Evolutionary conservation across 2,329 filamentous ascomycete species (phyloP), one percentile per base, ranked within the genome.

Genomic region (Neofusicoccum sp.): DNA sequence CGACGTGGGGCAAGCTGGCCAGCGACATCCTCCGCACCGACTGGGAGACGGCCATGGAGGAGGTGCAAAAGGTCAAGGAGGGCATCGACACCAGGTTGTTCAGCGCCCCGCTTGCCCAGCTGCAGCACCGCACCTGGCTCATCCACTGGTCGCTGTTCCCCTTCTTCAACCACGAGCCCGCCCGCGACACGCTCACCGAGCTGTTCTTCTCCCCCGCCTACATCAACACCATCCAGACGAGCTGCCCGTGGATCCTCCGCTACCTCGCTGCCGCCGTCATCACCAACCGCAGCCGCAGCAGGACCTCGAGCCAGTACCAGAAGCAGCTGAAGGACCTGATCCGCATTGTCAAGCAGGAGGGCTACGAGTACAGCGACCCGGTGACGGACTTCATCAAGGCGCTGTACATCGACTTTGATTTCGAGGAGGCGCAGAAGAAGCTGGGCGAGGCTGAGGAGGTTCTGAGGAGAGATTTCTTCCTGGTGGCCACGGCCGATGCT

Each of bases 151-250:
- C 92, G 49, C 89, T 99, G 66, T 99, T 98, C 87, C 94, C 95
- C 66, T 93, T 97, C 82, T 99, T 98, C 87, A 98, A 99, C 87
- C 89, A 92, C 82, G 94, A 98, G 73, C 85, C 88, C 68, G 92
- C 92, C 64, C 92, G 94, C 74, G 95, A 99, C 76, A 87, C 87
- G 70, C 86, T 99, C 71, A 92, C 95, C 74, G 95, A 99, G 72
- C 88, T 98, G 77, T 95, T 97, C 85, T 98, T 99, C 87, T 96
- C 91, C 67, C 91, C 93, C 68, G 87, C 92, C 71, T 99, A 92
- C 85, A 99, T 99, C 87, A 99, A 98, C 87, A 98, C 94, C 72
- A 97, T 99, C 78, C 95, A 99, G 85, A 97, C 95, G 64, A 90
- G 89, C 72, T 97, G 93, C 84, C 94, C 95, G 6, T 99, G 95